Evolutionary conservation across 257 asterid genomes (phyloP), one percentile per base, ranked within the genome.

Genomic region (Nicotiana sylvestris): DNA sequence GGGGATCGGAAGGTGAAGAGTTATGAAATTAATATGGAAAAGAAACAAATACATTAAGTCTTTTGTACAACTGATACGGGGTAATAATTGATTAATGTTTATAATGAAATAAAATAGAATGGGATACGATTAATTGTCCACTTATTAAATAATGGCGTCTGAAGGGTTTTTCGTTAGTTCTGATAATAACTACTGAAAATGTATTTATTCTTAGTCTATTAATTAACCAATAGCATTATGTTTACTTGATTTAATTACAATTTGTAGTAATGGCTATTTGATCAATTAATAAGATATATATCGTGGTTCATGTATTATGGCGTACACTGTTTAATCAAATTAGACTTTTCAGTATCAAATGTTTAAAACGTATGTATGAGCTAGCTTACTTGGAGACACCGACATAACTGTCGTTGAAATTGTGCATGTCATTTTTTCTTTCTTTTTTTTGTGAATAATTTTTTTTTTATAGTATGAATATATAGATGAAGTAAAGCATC

Each of bases 1-100:
- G 30, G n/a, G 33, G 74, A 80, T 16, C 11, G 77, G 65, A 64
- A 80, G 56, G 77, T 33, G 76, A 80, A 80, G 77, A 80, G 65
- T 64, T 79, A 35, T 25, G 18, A 74, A 46, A 12, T 30, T 30
- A 30, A 72, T 46, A 62, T 49, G 39, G 79, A 37, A 25, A 43
- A 39, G 10, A 68, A 70, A 46, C 33, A 3, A 72, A 25, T 49
- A 13, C 27, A 16, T 49, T 53, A 53, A 25, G 27, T 46, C 49
- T 12, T 49, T 12, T 49, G 7, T 49, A 13, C 49, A 74, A 74
- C 25, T 9, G 79, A 49, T 43, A n/a, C 25, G 49, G 64, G 27
- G 21, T 57, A 57, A 57, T 60, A 8, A 61, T 21, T 25, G 32
- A 1, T 25, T 62, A 62, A 25, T 62, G 32, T 25, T 3, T 62